phyloP scores from a whole-genome alignment of 192 early-diverging fungal species.

The Borealophlyctis nickersoniae region DNA sequence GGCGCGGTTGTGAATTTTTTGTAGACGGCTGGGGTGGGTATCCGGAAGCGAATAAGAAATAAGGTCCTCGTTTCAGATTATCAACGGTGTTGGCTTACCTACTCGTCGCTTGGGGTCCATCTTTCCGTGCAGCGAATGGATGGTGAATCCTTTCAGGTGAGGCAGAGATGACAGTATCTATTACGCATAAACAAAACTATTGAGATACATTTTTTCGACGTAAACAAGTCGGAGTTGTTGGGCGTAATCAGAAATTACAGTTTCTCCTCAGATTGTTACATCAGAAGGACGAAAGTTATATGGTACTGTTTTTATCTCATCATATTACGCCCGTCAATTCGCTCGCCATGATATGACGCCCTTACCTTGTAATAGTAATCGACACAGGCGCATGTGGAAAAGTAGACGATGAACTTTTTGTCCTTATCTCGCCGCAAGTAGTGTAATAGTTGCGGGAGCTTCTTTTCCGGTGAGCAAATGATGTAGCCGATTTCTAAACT shows the following conservation, averaged over 20 bases:
- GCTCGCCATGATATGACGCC: slow-evolving; percentile 26
- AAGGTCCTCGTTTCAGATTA: slow-evolving; percentile 16
- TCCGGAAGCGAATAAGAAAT: slow-evolving; percentile 21
- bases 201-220: too few relatives aligned
- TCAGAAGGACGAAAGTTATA: too few relatives aligned
- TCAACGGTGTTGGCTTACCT: too few relatives aligned
- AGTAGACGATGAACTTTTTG: slow-evolving; percentile 91
- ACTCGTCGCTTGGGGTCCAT: slow-evolving; percentile 87
- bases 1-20: slow-evolving; percentile 67
- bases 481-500: slow-evolving; percentile 60
- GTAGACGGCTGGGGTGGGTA: slow-evolving; percentile 75
- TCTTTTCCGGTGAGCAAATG: slow-evolving; percentile 75
- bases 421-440: slow-evolving; percentile 32
- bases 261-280: too few relatives aligned
- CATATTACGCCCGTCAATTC: too few relatives aligned
- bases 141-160: slow-evolving; percentile 48
- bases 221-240: too few relatives aligned
- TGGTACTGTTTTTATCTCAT: too few relatives aligned
- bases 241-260: too few relatives aligned
- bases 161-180: slow-evolving; percentile 25
- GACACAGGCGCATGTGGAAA: slow-evolving; percentile 92
- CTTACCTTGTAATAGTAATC: slow-evolving; percentile 86
- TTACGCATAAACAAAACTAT: too few relatives aligned
- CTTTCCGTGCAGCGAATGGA: slow-evolving; percentile 86
- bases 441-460: slow-evolving; percentile 68